Percentiles rank a stretch among this genome's conserved stretches.
Conservation (phyloP, 1,284 basidiomycete species). For the Heliocybe sulcata region DNA sequence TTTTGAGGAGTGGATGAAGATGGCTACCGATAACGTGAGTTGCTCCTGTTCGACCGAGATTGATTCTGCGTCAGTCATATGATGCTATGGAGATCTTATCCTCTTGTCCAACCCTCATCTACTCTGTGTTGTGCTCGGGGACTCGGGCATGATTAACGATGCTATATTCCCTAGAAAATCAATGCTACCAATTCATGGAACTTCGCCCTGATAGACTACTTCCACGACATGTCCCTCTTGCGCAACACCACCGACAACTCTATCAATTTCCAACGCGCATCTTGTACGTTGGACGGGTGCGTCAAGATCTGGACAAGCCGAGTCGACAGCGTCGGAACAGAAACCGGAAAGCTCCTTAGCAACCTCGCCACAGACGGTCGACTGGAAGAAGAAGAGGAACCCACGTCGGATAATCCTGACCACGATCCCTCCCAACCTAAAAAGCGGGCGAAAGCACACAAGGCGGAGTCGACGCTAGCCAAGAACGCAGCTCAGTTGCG, state of each 20-base stretch:
- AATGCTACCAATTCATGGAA: conserved; percentile 98
- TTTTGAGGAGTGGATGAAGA: conserved; percentile 99
- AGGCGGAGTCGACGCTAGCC: conserved; percentile 74
- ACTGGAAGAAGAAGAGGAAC: conserved; percentile 43
- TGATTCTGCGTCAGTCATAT: neutral
- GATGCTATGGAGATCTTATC: neutral
- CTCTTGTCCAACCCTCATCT: neutral
- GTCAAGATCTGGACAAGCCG: conserved; percentile 99
- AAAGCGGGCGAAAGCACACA: conserved; percentile 54
- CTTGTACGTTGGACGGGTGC: conserved; percentile 96
- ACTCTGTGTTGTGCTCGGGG: too few species aligned
- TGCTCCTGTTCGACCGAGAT: conserved; percentile 2
- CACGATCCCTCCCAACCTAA: conserved; percentile 45
- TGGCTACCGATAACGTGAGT: conserved; percentile 96
- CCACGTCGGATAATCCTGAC: conserved; percentile 51
- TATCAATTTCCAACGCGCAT: conserved; percentile 99
- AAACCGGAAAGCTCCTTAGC: conserved; percentile 92
- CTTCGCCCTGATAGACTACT: conserved; percentile 98
- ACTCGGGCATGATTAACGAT: conserved; percentile 3
- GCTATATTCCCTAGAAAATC: conserved; percentile 77
- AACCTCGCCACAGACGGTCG: conserved; percentile 76
- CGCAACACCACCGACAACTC: conserved; percentile 87
- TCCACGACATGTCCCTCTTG: conserved; percentile 97
- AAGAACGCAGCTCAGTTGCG: conserved; percentile 78
- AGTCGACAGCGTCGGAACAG: conserved; percentile 94